Base-by-base conservation (phyloP, 306 rosid genomes). In the Acacia melanoxylon region DNA sequence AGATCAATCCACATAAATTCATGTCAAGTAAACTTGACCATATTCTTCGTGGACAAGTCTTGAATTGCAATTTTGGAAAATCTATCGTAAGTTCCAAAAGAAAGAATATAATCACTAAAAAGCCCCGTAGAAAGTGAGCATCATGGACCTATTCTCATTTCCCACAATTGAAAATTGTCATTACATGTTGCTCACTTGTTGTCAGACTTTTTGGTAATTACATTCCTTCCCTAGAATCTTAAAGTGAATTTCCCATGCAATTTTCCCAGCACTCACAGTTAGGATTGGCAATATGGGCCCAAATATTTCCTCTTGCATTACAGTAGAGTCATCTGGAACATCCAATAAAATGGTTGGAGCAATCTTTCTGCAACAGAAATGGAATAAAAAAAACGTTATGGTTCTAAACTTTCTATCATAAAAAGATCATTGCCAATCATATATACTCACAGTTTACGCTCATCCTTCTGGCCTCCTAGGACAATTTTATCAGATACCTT, bases 221-320 rank as follows among this genome's bases (percentile, higher is more conserved):
- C 6, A 48, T 48, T 48, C 52, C 1, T 48, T 48, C 16, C 4
- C 1, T 48, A 4, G 0, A 19, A 48, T 10, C 1, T 48, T 48
- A 10, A 3, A 11, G 52, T 10, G 5, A 48, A 3, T 48, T 48
- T 12, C 52, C 5, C 52, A 10, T 42, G 9, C 4, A 12, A 31
- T 72, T 66, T 72, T 70, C 59, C 7, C 2, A 46, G 31, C 31
- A 85, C 94, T 87, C 45, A 93, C 97, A 25, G 94, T 91, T 73
- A 91, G 44, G 66, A 91, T 93, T 69, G 97, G 97, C 87, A 93
- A 3, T 72, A 92, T 79, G 52, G 97, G 97, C 16, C 98, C 97
- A 81, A 91, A 91, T 83, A 93, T 93, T 85, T 93, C 98, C 66
- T 93, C 98, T 51, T 91, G 92, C 98, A 93, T 91, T 20, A 91